These are phyloP conservation scores for Aspergillus coremiiformis DNA, from an alignment of 495 filamentous ascomycete genomes.

Conservation along the genomic window DNA sequence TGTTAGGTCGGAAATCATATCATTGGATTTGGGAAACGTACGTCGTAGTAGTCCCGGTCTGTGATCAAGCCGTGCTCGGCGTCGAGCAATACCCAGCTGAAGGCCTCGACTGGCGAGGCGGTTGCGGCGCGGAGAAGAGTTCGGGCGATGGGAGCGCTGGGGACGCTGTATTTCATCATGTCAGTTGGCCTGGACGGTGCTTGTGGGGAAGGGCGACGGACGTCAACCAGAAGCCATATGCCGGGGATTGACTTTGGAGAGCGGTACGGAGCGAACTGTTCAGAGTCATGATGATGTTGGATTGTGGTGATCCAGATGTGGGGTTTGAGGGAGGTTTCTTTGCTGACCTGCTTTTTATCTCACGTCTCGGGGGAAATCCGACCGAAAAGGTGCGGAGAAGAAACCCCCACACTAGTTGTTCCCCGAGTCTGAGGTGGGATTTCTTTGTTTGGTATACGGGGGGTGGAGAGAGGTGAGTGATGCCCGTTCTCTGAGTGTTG, in stretches of 20 bases:
- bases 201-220: not conserved
- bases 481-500: too few species aligned
- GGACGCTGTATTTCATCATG: conserved; percentile 14
- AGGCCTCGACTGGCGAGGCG: conserved; percentile 16
- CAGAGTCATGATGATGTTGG: not conserved
- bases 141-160: conserved; percentile 26
- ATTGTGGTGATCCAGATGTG: not conserved
- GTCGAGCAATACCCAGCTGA: conserved; percentile 68
- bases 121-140: conserved; percentile 25
- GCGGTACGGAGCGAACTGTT: not conserved
- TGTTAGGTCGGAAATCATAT: not conserved
- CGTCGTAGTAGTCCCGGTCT: conserved; percentile 33
- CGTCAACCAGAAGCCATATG: conserved; percentile 15
- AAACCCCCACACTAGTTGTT: not conserved
- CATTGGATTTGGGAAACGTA: not conserved
- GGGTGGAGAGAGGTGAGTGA: too few species aligned
- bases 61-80: conserved; percentile 68
- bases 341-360: not conserved
- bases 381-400: not conserved
- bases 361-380: not conserved
- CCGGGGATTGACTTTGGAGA: conserved; percentile 2
- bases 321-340: not conserved
- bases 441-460: too few species aligned
- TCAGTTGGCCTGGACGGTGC: too few species aligned
- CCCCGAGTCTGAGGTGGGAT: too few species aligned